phyloP scores from a whole-genome alignment of 2,329 filamentous ascomycete genomes.

The Hypoxylon sp. region DNA sequence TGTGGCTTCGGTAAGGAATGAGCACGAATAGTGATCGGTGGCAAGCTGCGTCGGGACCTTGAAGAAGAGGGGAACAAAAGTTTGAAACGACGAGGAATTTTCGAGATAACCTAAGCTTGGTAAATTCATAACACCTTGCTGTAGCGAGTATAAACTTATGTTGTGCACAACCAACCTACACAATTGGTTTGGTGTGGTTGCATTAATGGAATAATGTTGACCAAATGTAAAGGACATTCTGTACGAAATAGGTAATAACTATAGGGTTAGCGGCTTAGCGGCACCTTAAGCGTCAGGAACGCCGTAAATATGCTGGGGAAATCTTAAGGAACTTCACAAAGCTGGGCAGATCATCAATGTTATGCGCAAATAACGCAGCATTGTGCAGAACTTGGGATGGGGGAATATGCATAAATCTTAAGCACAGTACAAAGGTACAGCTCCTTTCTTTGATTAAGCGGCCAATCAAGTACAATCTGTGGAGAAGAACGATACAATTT shows the following conservation, averaged over 20 bases:
- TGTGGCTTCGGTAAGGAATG: constrained; percentile 5
- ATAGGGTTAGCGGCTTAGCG: neutral
- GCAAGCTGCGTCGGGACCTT: constrained; percentile 18
- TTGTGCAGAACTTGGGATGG: constrained; percentile 20
- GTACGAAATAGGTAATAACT: constrained; percentile 23
- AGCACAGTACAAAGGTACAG: constrained; percentile 15
- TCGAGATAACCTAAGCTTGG: constrained; percentile 11
- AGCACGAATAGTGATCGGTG: constrained; percentile 20
- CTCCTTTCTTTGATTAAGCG: constrained; percentile 36
- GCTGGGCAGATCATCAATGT: constrained; percentile 19
- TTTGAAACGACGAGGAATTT: constrained; percentile 13
- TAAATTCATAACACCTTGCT: constrained; percentile 27
- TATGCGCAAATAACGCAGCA: constrained; percentile 34
- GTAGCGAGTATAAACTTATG: constrained; percentile 1
- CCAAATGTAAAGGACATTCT: constrained; percentile 1
- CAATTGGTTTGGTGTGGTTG: constrained; percentile 14
- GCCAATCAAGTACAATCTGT: constrained; percentile 28
- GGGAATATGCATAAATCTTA: constrained; percentile 15
- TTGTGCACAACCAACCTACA: constrained; percentile 14
- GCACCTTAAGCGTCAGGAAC: constrained; percentile 28
- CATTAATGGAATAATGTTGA: constrained; percentile 9
- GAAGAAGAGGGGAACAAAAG: constrained; percentile 1
- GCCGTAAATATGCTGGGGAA: constrained; percentile 23
- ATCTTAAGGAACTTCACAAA: constrained; percentile 8
- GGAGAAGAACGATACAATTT: constrained; percentile 24